phyloP scores from a whole-genome alignment of 306 rosid species.

The Gastrolobium villosum region DNA sequence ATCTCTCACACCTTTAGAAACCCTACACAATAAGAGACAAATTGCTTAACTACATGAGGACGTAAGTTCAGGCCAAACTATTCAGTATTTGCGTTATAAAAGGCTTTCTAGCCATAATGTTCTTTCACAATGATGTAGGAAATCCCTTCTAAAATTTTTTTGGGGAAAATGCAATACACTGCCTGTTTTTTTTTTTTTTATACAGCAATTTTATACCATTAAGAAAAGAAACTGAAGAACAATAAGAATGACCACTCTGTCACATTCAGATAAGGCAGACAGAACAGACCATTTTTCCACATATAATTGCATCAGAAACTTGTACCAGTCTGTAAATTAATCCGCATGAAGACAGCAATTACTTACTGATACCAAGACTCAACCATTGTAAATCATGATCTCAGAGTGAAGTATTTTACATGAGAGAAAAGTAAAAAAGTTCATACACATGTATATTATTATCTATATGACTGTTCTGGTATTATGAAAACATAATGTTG shows the following conservation, averaged over 20 bases:
- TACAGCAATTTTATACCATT: constrained; percentile 24
- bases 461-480: constrained; percentile 2
- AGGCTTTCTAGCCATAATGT: constrained; percentile 37
- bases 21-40: constrained; percentile 61
- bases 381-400: not conserved
- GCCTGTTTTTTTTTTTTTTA: not conserved
- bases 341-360: constrained; percentile 27
- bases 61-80: constrained; percentile 38
- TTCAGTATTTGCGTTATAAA: not conserved
- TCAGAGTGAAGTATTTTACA: constrained; percentile 5
- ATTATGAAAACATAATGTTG: constrained; percentile 14
- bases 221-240: constrained; percentile 20
- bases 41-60: constrained; percentile 36
- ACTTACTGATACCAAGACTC: constrained; percentile 20
- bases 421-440: constrained; percentile 11
- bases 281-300: constrained; percentile 31
- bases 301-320: constrained; percentile 27
- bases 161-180: constrained; percentile 24
- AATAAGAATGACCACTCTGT: constrained; percentile 23
- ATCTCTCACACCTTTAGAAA: constrained; percentile 97
- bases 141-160: constrained; percentile 12
- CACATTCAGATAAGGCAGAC: constrained; percentile 42
- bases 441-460: not conserved
- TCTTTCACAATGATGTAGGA: constrained; percentile 34
- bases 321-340: constrained; percentile 5